Evolutionary conservation across 768 basidiomycete species (phyloP).

Genomic region (Russula brevipes): DNA sequence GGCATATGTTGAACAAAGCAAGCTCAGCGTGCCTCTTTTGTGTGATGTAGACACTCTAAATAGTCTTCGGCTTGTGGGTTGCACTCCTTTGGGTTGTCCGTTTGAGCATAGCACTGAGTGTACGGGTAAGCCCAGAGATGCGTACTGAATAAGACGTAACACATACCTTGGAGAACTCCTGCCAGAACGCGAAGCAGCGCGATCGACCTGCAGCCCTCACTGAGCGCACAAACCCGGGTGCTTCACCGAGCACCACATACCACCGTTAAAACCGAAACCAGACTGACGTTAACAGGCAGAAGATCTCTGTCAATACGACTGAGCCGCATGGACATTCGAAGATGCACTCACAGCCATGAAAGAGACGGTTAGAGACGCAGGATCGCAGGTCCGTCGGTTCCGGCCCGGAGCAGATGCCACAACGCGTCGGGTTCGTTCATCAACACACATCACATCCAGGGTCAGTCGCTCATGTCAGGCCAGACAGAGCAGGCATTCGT

Average conservation of each 20-base stretch:
- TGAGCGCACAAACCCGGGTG: background rate
- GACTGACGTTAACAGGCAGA: conserved; percentile 38
- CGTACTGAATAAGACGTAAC: background rate
- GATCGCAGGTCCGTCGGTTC: background rate
- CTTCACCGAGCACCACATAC: conserved; percentile 31
- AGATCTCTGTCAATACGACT: background rate
- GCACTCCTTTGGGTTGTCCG: conserved; percentile 73
- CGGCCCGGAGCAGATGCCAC: background rate
- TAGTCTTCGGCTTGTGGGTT: conserved; percentile 74
- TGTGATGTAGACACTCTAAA: conserved; percentile 84
- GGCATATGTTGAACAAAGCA: background rate
- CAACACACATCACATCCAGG: no score
- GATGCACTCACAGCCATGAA: conserved; percentile 29
- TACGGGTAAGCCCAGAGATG: background rate
- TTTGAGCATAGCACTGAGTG: conserved; percentile 74
- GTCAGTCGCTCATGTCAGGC: conserved; percentile 35
- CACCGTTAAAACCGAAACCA: conserved; percentile 60
- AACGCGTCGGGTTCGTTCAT: no score
- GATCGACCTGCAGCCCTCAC: conserved; percentile 55
- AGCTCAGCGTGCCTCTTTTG: conserved; percentile 69
- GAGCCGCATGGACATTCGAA: background rate
- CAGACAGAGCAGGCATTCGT: conserved; percentile 56
- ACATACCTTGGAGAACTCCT: conserved; percentile 72
- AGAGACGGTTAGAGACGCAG: background rate
- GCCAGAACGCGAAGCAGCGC: conserved; percentile 89